phyloP scores from a whole-genome alignment of 306 rosid species.

The Dalbergia oliveri region DNA sequence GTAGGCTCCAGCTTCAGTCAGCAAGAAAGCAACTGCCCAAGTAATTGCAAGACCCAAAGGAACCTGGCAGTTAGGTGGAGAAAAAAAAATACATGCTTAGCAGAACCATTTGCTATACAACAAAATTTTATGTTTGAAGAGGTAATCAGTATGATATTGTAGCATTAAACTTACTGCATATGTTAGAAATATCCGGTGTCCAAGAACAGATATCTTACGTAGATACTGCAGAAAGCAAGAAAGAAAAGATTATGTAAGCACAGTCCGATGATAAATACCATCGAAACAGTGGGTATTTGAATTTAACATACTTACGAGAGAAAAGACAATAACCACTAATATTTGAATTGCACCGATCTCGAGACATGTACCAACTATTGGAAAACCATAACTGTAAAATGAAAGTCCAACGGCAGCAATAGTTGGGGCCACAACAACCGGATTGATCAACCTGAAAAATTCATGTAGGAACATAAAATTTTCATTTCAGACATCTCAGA shows the following conservation, averaged over 20 bases:
- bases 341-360: slow-evolving; percentile 97
- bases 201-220: slow-evolving; percentile 90
- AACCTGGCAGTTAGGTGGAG: slow-evolving; percentile 68
- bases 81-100: slow-evolving; percentile 32
- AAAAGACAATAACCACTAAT: slow-evolving; percentile 78
- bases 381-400: slow-evolving; percentile 93
- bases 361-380: slow-evolving; percentile 88
- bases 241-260: slow-evolving; percentile 35
- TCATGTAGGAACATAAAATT: slow-evolving; percentile 56
- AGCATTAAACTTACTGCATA: slow-evolving; percentile 78
- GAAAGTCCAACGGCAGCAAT: slow-evolving; percentile 99
- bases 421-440: slow-evolving; percentile 96
- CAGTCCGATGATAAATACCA: slow-evolving; percentile 5
- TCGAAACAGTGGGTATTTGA: slow-evolving; percentile 20
- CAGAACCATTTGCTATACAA: slow-evolving; percentile 30
- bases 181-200: slow-evolving; percentile 93
- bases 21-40: slow-evolving; percentile 92
- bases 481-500: slow-evolving; percentile 10
- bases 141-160: not conserved
- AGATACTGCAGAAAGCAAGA: slow-evolving; percentile 72
- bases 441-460: slow-evolving; percentile 89
- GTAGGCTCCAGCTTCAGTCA: slow-evolving; percentile 86
- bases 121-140: slow-evolving; percentile 25
- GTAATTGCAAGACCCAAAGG: slow-evolving; percentile 96
- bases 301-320: slow-evolving; percentile 79